Percentiles rank a stretch among this genome's conserved stretches.
Conservation (phyloP, 345 rosid genomes). For the Corymbia maculata region DNA sequence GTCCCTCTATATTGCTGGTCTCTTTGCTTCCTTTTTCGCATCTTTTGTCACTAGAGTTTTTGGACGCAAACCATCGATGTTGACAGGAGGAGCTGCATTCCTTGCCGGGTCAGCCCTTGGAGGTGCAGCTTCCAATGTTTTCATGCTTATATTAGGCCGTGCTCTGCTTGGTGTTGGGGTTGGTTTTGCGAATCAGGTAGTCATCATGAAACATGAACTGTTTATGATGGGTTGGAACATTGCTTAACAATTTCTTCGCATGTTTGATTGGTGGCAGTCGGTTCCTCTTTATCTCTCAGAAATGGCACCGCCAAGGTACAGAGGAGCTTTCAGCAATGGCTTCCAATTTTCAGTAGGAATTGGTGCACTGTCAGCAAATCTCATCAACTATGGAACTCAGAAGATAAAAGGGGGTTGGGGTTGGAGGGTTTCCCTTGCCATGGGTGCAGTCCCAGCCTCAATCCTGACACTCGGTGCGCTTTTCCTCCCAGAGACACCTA, state of each 20-base stretch:
- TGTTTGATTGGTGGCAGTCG: constrained; percentile 24
- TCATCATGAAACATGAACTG: background rate
- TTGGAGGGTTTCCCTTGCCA: constrained; percentile 66
- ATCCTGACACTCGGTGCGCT: constrained; percentile 50
- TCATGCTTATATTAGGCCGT: constrained; percentile 61
- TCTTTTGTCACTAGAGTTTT: constrained; percentile 36
- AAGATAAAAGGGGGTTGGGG: constrained; percentile 61
- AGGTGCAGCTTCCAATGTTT: constrained; percentile 38
- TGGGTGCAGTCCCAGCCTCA: constrained; percentile 57
- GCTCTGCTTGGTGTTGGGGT: constrained; percentile 63
- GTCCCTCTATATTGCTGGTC: constrained; percentile 65
- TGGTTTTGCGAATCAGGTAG: constrained; percentile 76
- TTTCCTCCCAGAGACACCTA: constrained; percentile 70
- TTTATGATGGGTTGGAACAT: background rate
- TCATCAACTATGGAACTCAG: constrained; percentile 51
- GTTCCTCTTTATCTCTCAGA: constrained; percentile 79
- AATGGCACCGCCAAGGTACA: constrained; percentile 69
- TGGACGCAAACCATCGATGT: constrained; percentile 63
- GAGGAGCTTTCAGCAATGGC: constrained; percentile 77
- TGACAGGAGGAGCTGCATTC: constrained; percentile 45
- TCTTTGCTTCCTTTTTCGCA: constrained; percentile 53
- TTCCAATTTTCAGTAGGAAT: constrained; percentile 55
- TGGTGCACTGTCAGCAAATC: constrained; percentile 47
- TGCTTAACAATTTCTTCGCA: background rate
- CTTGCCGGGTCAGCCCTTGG: constrained; percentile 57